Evolutionary conservation across 768 basidiomycete species (phyloP), one percentile per base, ranked within the genome.

Genomic region (Podaxis rugospora): DNA sequence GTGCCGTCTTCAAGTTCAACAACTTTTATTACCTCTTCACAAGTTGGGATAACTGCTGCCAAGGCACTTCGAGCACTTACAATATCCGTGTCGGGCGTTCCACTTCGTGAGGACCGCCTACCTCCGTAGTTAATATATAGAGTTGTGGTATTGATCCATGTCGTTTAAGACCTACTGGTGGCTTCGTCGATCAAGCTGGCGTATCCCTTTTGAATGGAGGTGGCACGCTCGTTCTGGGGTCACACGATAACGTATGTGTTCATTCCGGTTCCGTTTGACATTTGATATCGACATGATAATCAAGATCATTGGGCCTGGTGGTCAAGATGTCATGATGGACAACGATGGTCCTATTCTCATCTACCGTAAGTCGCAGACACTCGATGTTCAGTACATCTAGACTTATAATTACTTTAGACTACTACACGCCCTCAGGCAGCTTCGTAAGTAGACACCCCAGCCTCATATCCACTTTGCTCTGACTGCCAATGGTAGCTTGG

Each of bases 51-150:
- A 70, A 70, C 1, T 84, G 83, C 70, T 84, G 83, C 68, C 50
- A 67, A 23, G 83, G 83, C 3, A 77, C 75, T 14, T 72, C 70
- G 9, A 82, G 81, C 69, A 85, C 83, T 0, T 85, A 85, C 66
- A 86, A 84, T 62, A 86, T 85, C 57, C 78, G 83, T 7, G 83
- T 86, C 32, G 82, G 82, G 21, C 75, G 84, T 32, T 78, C 81
- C 4, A 66, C 73, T 3, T 75, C 70, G 80, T 80, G 53, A 39
- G 75, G 67, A 18, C 28, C 28, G 9, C 28, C 23, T 32, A 42
- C 14, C 37, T 7, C 21, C 16, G n/a, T 18, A 13, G 28, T 18
- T 0, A 49, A 51, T 40, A 5, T 21, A 6, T 32, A 2, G 28
- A 35, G 21, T 62, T 52, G 51, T 13, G 23, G 13, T 61, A 27